A percentile compares a stretch with the other conserved stretches of the same genome.
phyloP scores from a whole-genome alignment of 176 grass and related monocot genomes.

The Rhynchospora breviuscula region DNA sequence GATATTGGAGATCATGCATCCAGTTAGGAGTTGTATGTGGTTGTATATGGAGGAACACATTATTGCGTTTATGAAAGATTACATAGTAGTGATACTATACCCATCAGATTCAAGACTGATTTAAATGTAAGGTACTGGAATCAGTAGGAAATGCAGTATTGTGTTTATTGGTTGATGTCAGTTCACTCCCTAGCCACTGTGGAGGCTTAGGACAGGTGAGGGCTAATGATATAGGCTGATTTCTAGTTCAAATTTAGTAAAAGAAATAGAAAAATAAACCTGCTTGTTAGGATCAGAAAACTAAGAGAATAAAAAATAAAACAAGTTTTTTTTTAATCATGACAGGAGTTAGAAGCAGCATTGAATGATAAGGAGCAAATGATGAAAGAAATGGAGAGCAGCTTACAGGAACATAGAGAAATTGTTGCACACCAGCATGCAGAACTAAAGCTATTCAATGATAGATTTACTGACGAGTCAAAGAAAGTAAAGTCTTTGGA shows the following conservation, averaged over 20 bases:
- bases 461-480: constrained; percentile 69
- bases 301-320: background rate
- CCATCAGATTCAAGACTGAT: background rate
- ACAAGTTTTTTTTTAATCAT: constrained; percentile 6
- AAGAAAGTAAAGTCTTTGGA: constrained; percentile 84
- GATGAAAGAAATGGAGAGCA: constrained; percentile 62
- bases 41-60: background rate
- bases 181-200: no score
- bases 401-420: constrained; percentile 58
- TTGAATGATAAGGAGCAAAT: constrained; percentile 55
- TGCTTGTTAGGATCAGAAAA: background rate
- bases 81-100: background rate
- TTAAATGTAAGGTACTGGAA: background rate
- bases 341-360: constrained; percentile 56
- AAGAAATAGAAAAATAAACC: background rate
- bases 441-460: constrained; percentile 65
- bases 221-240: background rate
- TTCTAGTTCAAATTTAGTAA: background rate
- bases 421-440: constrained; percentile 54
- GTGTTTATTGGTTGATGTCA: no score
- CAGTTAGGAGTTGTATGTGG: background rate
- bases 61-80: background rate
- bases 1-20: background rate
- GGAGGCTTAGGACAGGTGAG: constrained; percentile 4
- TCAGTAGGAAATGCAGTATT: no score